Conservation (phyloP, 768 basidiomycete species). For the Suillus luteus region DNA sequence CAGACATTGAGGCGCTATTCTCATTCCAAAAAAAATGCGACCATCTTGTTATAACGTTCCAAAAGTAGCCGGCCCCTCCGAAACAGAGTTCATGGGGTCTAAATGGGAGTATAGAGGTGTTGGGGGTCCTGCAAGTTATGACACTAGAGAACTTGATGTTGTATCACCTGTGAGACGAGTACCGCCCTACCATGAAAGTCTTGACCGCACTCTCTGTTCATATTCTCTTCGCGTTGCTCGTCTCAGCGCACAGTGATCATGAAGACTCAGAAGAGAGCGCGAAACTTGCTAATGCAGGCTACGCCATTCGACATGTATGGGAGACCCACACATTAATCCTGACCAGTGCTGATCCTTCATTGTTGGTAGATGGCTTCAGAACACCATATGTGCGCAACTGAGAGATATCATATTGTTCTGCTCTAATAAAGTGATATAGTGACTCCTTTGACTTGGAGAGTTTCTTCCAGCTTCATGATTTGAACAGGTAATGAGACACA, state of each 20-base stretch:
- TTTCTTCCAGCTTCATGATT: slow-evolving; percentile 96
- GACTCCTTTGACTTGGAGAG: slow-evolving; percentile 82
- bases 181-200: slow-evolving; percentile 46
- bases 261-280: slow-evolving; percentile 58
- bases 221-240: slow-evolving; percentile 36
- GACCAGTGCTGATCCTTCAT: slow-evolving; percentile 20
- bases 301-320: slow-evolving; percentile 91
- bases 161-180: not conserved
- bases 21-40: not conserved
- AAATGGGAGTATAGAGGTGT: not conserved
- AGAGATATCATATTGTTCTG: not conserved
- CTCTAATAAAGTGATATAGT: slow-evolving; percentile 39
- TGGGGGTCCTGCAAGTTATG: not conserved
- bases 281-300: slow-evolving; percentile 50
- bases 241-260: slow-evolving; percentile 64
- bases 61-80: not conserved
- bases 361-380: slow-evolving; percentile 77
- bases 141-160: not conserved
- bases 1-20: not conserved
- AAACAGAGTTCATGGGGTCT: not conserved
- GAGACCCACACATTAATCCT: slow-evolving; percentile 9
- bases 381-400: slow-evolving; percentile 70
- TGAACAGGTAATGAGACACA: slow-evolving; percentile 62
- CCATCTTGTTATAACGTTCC: not conserved
- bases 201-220: slow-evolving; percentile 44